These are phyloP conservation scores for Erigeron philadelphicus DNA, from an alignment of 140 eudicot species.

Conservation along the genomic window DNA sequence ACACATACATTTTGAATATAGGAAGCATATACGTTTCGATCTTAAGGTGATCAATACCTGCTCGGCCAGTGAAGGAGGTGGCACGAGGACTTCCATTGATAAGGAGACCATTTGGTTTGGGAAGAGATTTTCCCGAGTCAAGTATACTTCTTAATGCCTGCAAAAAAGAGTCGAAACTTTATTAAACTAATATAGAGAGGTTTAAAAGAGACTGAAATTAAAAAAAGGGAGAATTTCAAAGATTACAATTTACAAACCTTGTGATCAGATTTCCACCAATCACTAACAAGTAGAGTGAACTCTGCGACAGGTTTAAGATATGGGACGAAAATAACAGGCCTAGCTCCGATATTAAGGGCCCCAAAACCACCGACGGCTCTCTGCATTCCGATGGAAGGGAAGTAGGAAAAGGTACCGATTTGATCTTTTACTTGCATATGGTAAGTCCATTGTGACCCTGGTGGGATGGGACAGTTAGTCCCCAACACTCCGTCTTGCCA, in stretches of 20 bases:
- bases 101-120: conserved; percentile 61
- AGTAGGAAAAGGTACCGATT: conserved; percentile 52
- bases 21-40: background rate
- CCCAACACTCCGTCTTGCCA: conserved; percentile 84
- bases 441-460: conserved; percentile 44
- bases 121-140: conserved; percentile 55
- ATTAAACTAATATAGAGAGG: no score
- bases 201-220: background rate
- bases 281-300: conserved; percentile 50
- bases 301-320: conserved; percentile 60
- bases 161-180: no score
- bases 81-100: conserved; percentile 59
- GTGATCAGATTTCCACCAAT: conserved; percentile 73
- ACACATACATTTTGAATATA: conserved; percentile 1
- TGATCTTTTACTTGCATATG: conserved; percentile 65
- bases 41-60: conserved; percentile 35
- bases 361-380: conserved; percentile 68
- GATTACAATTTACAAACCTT: conserved; percentile 53
- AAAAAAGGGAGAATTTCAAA: background rate
- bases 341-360: conserved; percentile 40
- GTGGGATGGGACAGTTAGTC: conserved; percentile 66
- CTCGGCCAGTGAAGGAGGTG: conserved; percentile 40
- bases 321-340: conserved; percentile 59
- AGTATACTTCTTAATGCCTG: conserved; percentile 52
- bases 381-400: conserved; percentile 52